phyloP scores from a whole-genome alignment of 148 eudicot species.

The Gaultheria prostrata region DNA sequence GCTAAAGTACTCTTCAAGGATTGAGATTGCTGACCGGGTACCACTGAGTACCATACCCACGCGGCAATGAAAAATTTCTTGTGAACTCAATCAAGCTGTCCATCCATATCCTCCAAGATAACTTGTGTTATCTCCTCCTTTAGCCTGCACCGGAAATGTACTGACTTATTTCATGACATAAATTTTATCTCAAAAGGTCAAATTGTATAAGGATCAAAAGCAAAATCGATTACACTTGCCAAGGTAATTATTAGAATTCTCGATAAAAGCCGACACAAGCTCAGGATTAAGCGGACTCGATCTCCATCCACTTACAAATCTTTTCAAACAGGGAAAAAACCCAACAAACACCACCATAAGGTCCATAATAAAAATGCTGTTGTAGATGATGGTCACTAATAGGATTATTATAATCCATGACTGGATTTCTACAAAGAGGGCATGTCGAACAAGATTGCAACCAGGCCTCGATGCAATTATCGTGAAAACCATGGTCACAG shows the following conservation, averaged over 20 bases:
- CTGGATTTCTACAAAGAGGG: slow-evolving; percentile 16
- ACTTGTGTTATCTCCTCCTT: no score
- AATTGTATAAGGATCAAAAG: background rate
- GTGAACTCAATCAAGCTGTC: no score
- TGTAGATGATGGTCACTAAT: background rate
- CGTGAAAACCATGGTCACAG: slow-evolving; percentile 18
- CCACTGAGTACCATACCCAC: no score
- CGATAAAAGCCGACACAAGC: background rate
- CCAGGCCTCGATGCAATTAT: slow-evolving; percentile 20
- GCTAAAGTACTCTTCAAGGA: no score
- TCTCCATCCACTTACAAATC: no score
- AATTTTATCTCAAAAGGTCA: no score
- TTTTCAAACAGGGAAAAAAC: background rate
- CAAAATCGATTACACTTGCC: background rate
- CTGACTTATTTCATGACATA: no score
- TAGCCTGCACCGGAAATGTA: no score
- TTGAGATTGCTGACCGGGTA: no score
- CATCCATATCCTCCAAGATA: no score
- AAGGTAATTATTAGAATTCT: background rate
- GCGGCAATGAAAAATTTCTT: no score
- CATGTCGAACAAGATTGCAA: slow-evolving; percentile 12
- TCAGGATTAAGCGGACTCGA: background rate
- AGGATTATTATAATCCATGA: background rate
- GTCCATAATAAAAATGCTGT: background rate
- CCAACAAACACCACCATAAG: background rate